Evolutionary conservation across 257 asterid species (phyloP).

Genomic region (Nicotiana benthamiana): DNA sequence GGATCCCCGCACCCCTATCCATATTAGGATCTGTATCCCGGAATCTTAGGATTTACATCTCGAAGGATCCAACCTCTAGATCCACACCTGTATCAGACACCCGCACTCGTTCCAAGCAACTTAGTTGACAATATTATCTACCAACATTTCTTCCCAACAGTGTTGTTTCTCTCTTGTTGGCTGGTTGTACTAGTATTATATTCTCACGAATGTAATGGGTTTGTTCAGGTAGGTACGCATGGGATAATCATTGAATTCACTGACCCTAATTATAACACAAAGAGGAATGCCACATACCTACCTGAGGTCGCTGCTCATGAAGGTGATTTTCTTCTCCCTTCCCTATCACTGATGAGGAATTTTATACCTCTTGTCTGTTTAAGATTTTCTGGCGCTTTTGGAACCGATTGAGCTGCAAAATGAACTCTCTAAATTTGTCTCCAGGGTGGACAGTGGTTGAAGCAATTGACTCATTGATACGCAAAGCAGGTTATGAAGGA

Average conservation of each 20-base stretch:
- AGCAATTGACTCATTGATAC: constrained; percentile 75
- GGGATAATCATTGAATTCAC: constrained; percentile 93
- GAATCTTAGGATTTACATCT: no score
- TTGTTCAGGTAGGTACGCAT: constrained; percentile 77
- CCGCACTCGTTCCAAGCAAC: no score
- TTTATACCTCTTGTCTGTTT: neutral
- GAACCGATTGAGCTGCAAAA: neutral
- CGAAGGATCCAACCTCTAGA: no score
- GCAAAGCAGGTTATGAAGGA: constrained; percentile 76
- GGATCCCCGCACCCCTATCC: no score
- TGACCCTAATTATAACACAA: constrained; percentile 54
- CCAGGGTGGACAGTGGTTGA: constrained; percentile 74
- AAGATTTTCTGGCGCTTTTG: neutral
- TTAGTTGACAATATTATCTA: neutral
- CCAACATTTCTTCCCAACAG: neutral
- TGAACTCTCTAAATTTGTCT: neutral
- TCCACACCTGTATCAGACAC: no score
- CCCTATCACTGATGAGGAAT: neutral
- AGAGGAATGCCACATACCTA: constrained; percentile 91
- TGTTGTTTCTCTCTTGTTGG: neutral
- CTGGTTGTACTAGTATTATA: neutral
- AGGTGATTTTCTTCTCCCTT: constrained; percentile 37
- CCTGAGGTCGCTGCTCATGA: constrained; percentile 98
- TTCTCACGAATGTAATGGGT: neutral
- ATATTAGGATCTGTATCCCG: no score